These are phyloP conservation scores for Ophiostoma novo-ulmi DNA, from an alignment of 2,329 filamentous ascomycete species.

Conservation along the genomic window DNA sequence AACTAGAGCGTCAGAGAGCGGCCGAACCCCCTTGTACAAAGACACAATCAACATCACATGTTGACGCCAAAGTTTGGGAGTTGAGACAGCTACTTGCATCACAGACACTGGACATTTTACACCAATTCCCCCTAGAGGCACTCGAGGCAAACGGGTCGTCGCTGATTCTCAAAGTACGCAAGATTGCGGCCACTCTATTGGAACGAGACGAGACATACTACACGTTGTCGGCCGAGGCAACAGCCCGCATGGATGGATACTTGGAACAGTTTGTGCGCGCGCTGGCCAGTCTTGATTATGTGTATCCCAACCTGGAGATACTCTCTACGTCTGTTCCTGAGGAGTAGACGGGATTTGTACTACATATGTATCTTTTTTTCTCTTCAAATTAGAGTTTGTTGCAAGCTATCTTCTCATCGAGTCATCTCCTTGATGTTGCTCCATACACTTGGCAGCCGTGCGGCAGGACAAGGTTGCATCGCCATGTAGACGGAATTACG, in stretches of 20 bases:
- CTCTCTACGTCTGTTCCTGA: background rate
- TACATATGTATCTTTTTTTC: background rate
- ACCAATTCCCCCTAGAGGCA: background rate
- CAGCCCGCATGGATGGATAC: background rate
- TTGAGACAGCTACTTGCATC: background rate
- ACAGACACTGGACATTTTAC: background rate
- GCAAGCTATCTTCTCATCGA: background rate
- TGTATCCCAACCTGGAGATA: background rate
- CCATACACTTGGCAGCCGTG: background rate
- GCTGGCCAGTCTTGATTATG: background rate
- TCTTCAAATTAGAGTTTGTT: background rate
- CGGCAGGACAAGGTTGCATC: background rate
- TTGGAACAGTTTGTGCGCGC: background rate
- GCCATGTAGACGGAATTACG: background rate
- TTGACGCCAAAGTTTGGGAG: background rate
- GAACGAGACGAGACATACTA: background rate
- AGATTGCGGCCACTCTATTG: background rate
- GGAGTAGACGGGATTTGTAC: background rate
- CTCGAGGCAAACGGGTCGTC: background rate
- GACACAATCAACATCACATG: background rate
- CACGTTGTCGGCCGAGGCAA: background rate
- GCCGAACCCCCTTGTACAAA: background rate
- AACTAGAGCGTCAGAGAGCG: background rate
- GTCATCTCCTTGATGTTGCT: background rate
- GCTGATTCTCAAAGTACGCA: slow-evolving; percentile 1